Evolutionary conservation across 441 rosid genomes (phyloP).

Genomic region (Geranium incanum): DNA sequence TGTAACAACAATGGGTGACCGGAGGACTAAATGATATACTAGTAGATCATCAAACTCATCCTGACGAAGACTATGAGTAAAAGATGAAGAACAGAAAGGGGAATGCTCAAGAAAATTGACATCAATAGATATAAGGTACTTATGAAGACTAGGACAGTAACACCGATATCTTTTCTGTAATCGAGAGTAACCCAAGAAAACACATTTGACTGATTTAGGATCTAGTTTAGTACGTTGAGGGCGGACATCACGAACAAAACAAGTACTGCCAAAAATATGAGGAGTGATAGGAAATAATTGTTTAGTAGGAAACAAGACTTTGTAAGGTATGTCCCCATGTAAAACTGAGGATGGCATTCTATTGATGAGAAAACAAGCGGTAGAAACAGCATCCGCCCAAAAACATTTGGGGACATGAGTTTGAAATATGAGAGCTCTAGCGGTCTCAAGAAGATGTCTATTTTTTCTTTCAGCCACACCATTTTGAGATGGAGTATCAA

Average conservation of each 20-base stretch:
- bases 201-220: neutral
- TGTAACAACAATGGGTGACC: neutral
- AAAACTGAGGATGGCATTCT: neutral
- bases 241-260: neutral
- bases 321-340: neutral
- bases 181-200: constrained; percentile 7
- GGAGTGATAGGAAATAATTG: neutral
- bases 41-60: neutral
- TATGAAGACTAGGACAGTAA: neutral
- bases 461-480: neutral
- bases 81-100: neutral
- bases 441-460: neutral
- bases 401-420: neutral
- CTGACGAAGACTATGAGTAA: neutral
- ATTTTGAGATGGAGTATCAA: neutral
- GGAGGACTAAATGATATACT: neutral
- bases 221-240: neutral
- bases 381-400: neutral
- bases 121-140: neutral
- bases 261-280: neutral
- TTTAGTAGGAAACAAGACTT: neutral
- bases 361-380: neutral
- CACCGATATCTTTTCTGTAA: neutral
- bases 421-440: neutral
- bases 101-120: neutral